phyloP scores from a whole-genome alignment of 1,284 basidiomycete genomes.

The Puccinia hordei region DNA sequence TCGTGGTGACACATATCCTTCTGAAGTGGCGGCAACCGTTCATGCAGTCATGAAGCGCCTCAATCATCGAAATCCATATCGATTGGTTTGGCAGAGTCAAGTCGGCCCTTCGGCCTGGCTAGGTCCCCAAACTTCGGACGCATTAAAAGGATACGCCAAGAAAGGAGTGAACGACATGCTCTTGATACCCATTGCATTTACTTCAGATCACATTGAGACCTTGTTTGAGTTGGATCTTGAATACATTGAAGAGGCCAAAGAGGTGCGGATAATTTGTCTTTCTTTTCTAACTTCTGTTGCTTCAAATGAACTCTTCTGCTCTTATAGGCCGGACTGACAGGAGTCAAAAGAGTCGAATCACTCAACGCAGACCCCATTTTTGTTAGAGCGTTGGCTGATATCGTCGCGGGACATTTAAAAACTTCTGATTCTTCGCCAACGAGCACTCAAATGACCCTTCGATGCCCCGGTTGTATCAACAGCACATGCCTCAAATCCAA shows the following conservation, averaged over 20 bases:
- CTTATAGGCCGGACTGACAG: constrained; percentile 80
- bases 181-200: constrained; percentile 95
- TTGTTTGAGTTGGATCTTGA: constrained; percentile 92
- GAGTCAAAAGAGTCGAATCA: constrained; percentile 84
- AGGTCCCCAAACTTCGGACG: constrained; percentile 91
- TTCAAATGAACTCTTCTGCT: constrained; percentile 36
- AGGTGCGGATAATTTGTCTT: constrained; percentile 66
- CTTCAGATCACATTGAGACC: constrained; percentile 98
- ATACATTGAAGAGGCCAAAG: constrained; percentile 83
- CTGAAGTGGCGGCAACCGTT: constrained; percentile 93
- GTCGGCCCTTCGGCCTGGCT: constrained; percentile 98
- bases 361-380: constrained; percentile 97
- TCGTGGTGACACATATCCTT: constrained; percentile 94
- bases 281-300: constrained; percentile 38
- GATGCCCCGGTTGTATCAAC: too few relatives aligned
- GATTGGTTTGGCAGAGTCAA: constrained; percentile 96
- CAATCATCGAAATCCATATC: constrained; percentile 76
- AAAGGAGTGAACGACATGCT: constrained; percentile 83
- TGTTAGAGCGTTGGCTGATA: constrained; percentile 91
- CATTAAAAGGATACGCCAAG: constrained; percentile 87
- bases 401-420: constrained; percentile 77
- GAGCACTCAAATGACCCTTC: constrained; percentile 72
- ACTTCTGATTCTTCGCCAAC: constrained; percentile 60
- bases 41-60: constrained; percentile 83
- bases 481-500: too few relatives aligned